phyloP scores from a whole-genome alignment of 2,329 filamentous ascomycete species.

The Phaeoacremonium minimum region DNA sequence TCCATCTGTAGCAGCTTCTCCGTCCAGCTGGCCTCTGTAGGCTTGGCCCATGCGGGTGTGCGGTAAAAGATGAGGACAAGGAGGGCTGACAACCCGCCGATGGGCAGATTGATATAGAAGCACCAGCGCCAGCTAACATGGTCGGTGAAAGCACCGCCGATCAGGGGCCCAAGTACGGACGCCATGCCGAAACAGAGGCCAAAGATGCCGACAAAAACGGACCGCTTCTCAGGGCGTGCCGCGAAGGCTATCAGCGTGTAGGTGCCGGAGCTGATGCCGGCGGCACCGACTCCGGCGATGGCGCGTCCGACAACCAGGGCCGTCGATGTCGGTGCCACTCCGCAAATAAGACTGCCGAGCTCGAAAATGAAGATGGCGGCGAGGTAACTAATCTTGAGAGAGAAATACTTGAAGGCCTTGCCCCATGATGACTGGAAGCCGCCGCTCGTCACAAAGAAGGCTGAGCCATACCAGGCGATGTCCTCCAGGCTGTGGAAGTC shows the following conservation, averaged over 20 bases:
- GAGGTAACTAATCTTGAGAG: constrained; percentile 2
- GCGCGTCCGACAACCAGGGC: constrained; percentile 1
- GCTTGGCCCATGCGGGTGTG: background rate
- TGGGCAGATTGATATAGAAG: constrained; percentile 3
- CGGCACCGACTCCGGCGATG: constrained; percentile 1
- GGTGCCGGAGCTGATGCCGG: background rate
- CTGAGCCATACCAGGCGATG: constrained; percentile 6
- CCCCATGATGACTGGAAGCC: constrained; percentile 5
- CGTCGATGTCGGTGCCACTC: background rate
- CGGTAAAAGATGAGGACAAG: constrained; percentile 1
- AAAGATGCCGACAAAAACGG: background rate
- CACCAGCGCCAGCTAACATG: constrained; percentile 1
- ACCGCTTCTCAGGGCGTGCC: background rate
- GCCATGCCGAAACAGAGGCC: background rate
- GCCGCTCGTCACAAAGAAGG: constrained; percentile 2
- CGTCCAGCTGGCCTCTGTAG: constrained; percentile 3
- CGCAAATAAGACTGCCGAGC: constrained; percentile 2
- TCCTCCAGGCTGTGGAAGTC: constrained; percentile 5
- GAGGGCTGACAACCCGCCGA: background rate
- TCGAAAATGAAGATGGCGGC: constrained; percentile 4
- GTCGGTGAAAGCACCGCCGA: constrained; percentile 2
- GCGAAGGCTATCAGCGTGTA: background rate
- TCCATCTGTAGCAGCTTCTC: constrained; percentile 33
- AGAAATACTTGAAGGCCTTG: constrained; percentile 2
- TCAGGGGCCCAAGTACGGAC: background rate